Percentiles rank a stretch among this genome's conserved stretches.
Conservation (phyloP, 192 early-diverging fungal genomes). For the Umbelopsis sp. region DNA sequence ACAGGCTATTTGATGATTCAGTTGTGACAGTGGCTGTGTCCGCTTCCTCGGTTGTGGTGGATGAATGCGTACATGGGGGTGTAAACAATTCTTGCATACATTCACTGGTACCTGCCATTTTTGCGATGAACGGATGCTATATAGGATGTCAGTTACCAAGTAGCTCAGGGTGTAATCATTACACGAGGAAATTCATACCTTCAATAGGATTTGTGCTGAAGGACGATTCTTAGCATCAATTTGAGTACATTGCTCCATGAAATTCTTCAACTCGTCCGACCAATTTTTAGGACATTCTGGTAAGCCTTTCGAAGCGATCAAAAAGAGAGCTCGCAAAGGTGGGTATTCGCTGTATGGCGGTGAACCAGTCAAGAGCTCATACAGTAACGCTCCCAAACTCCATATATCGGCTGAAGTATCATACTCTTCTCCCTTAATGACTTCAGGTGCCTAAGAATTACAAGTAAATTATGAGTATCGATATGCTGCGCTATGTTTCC, state of each 20-base stretch:
- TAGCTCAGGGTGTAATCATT: not conserved
- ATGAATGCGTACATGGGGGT: too few relatives aligned
- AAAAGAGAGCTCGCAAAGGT: conserved; percentile 38
- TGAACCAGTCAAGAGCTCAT: conserved; percentile 91
- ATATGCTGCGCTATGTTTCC: not conserved
- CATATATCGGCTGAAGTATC: conserved; percentile 86
- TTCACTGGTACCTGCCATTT: not conserved
- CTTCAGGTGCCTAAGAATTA: conserved; percentile 70
- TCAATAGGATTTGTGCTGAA: conserved; percentile 43
- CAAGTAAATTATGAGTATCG: not conserved
- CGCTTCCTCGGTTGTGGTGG: not conserved
- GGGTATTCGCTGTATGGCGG: conserved; percentile 86
- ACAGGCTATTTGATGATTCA: not conserved
- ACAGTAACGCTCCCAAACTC: conserved; percentile 90
- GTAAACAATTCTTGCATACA: not conserved
- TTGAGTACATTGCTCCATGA: conserved; percentile 67
- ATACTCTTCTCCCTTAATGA: conserved; percentile 85
- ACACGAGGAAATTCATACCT: not conserved
- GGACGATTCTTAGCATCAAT: conserved; percentile 73
- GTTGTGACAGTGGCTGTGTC: not conserved
- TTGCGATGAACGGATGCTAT: conserved; percentile 13
- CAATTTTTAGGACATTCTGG: conserved; percentile 51
- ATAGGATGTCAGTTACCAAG: not conserved
- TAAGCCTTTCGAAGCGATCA: not conserved
- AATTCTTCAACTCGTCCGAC: conserved; percentile 67